Percentiles rank a stretch among this genome's conserved stretches.
Evolutionary conservation across 140 eudicot genomes (phyloP).

Genomic region (Erigeron philadelphicus): DNA sequence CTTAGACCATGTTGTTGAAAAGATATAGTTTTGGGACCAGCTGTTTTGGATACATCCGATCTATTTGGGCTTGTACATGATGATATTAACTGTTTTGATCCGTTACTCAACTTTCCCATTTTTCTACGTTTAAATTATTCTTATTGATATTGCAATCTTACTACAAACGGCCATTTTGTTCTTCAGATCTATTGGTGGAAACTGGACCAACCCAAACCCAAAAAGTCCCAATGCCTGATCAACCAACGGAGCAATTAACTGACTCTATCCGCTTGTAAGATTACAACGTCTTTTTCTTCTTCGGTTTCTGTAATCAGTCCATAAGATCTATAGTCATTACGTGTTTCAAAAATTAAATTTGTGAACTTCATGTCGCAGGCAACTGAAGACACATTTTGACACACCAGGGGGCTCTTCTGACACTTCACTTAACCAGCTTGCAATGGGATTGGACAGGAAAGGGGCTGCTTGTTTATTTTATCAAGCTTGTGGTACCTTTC

Average conservation of each 20-base stretch:
- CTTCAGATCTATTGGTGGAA: conserved; percentile 62
- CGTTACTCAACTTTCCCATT: neutral
- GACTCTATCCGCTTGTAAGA: conserved; percentile 57
- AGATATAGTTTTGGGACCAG: neutral
- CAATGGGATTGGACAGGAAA: conserved; percentile 63
- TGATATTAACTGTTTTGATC: neutral
- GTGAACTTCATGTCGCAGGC: conserved; percentile 40
- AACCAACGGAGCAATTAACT: conserved; percentile 59
- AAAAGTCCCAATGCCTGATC: conserved; percentile 38
- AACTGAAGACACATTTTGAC: conserved; percentile 74
- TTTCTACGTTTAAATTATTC: neutral
- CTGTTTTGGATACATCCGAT: neutral
- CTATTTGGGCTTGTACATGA: neutral
- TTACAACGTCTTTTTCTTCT: neutral
- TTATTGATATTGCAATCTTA: neutral
- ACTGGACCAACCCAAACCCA: conserved; percentile 81
- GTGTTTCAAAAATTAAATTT: neutral
- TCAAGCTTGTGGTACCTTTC: conserved; percentile 53
- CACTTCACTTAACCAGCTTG: conserved; percentile 66
- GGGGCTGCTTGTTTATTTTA: conserved; percentile 80
- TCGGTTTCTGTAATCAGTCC: neutral
- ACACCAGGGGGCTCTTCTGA: conserved; percentile 63
- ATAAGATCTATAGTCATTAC: conserved; percentile 15
- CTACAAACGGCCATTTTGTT: neutral
- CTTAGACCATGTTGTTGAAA: neutral